phyloP scores from a whole-genome alignment of 2,329 filamentous ascomycete genomes.

The Cercospora zeina region DNA sequence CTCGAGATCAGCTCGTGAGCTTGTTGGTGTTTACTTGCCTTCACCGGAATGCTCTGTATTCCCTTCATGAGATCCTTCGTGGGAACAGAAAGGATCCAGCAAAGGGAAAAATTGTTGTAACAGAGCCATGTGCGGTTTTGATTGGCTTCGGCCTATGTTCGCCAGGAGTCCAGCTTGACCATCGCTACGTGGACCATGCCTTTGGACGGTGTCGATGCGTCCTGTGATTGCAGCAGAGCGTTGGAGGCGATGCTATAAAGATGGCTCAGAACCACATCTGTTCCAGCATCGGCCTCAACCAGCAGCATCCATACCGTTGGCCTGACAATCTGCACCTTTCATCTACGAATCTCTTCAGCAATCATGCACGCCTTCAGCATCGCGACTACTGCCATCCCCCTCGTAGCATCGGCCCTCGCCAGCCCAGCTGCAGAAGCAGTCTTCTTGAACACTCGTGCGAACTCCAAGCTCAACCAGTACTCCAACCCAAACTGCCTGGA shows the following conservation, averaged over 20 bases:
- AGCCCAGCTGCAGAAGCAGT: neutral
- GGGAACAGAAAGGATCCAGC: neutral
- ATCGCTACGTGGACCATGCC: neutral
- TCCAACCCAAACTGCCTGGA: constrained; percentile 12
- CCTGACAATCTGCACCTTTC: neutral
- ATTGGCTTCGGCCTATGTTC: neutral
- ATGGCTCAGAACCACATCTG: neutral
- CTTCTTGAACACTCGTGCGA: constrained; percentile 1
- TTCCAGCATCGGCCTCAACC: neutral
- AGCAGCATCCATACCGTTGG: neutral
- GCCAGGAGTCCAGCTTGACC: neutral
- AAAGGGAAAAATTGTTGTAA: neutral
- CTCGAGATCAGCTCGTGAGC: neutral
- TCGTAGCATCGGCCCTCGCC: neutral
- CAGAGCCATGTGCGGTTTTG: neutral
- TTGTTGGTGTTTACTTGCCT: neutral
- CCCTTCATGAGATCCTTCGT: neutral
- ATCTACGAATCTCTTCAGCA: neutral
- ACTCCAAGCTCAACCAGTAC: constrained; percentile 15
- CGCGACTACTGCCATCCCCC: constrained; percentile 1
- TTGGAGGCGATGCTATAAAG: neutral
- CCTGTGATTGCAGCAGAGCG: neutral
- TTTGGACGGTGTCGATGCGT: neutral
- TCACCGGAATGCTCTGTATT: neutral
- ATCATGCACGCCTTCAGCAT: constrained; percentile 5